Percentiles rank a stretch among this genome's conserved stretches.
Evolutionary conservation across 805 yeast species (phyloP).

Genomic region (Kodamaea neixiangensis): DNA sequence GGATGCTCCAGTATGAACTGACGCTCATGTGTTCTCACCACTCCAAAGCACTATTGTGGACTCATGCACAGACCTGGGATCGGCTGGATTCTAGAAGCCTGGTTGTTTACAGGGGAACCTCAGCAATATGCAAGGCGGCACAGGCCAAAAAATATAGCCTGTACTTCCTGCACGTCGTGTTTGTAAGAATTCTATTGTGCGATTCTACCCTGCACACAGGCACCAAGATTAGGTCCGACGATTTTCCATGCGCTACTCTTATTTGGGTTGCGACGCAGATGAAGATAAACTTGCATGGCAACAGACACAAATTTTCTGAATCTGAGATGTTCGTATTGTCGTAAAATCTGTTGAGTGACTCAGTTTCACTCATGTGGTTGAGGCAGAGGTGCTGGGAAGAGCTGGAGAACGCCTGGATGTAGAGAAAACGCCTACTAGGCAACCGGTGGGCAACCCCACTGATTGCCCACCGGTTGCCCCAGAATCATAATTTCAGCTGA

Average conservation of each 20-base stretch:
- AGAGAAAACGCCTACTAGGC: too few species aligned
- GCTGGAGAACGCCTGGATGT: too few species aligned
- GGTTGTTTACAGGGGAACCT: slow-evolving; percentile 1
- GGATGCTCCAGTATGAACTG: too few species aligned
- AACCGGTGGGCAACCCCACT: too few species aligned
- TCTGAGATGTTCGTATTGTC: background rate
- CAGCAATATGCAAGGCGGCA: background rate
- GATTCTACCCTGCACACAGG: background rate
- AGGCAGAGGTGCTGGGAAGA: too few species aligned
- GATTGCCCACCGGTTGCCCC: background rate
- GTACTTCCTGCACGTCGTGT: background rate
- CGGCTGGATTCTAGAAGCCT: slow-evolving; percentile 1
- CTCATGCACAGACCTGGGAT: slow-evolving; percentile 1
- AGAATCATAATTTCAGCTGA: background rate
- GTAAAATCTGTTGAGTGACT: background rate
- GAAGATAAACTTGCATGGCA: slow-evolving; percentile 9
- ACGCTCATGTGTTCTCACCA: background rate
- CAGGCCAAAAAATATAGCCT: background rate
- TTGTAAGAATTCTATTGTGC: background rate
- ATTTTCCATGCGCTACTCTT: background rate
- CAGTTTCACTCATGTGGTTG: too few species aligned
- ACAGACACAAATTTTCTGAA: slow-evolving; percentile 2
- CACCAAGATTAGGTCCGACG: background rate
- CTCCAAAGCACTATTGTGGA: background rate
- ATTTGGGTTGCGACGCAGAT: slow-evolving; percentile 7